Conservation (phyloP, 768 basidiomycete genomes). For the Xanthoconium stramineum region DNA sequence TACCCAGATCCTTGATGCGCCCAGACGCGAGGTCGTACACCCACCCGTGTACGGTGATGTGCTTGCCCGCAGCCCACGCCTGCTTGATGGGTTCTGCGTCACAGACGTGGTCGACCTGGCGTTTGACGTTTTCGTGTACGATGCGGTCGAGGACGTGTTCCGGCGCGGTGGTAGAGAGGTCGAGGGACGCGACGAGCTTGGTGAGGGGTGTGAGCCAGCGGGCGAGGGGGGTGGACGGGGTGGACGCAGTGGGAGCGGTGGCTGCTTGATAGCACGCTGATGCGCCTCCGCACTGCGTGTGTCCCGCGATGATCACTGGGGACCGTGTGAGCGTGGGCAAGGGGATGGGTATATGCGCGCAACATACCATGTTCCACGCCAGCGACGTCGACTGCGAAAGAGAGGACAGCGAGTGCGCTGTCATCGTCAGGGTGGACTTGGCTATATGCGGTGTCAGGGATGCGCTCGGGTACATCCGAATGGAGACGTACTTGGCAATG, state of each 20-base stretch:
- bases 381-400: conserved; percentile 68
- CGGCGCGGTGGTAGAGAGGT: conserved; percentile 36
- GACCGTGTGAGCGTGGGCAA: background rate
- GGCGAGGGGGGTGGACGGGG: conserved; percentile 42
- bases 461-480: background rate
- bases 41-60: conserved; percentile 68
- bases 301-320: conserved; percentile 77
- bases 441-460: conserved; percentile 32
- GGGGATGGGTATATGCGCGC: too few species aligned
- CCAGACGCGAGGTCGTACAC: conserved; percentile 66
- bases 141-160: conserved; percentile 42
- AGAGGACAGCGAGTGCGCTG: conserved; percentile 66
- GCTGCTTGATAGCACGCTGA: conserved; percentile 49
- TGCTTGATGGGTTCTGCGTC: conserved; percentile 42
- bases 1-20: conserved; percentile 53
- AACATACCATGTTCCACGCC: conserved; percentile 75
- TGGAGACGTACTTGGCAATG: conserved; percentile 70
- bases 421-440: conserved; percentile 74
- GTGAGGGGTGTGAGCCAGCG: conserved; percentile 75
- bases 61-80: conserved; percentile 41
- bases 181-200: conserved; percentile 41
- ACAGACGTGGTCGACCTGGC: conserved; percentile 51
- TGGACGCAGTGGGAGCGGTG: background rate
- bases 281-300: conserved; percentile 80
- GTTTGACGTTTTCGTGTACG: conserved; percentile 59